A percentile compares a stretch with the other conserved stretches of the same genome.
These are phyloP conservation scores for Teunomyces lycoperdinae DNA, from an alignment of 805 yeast genomes.

Conservation along the genomic window DNA sequence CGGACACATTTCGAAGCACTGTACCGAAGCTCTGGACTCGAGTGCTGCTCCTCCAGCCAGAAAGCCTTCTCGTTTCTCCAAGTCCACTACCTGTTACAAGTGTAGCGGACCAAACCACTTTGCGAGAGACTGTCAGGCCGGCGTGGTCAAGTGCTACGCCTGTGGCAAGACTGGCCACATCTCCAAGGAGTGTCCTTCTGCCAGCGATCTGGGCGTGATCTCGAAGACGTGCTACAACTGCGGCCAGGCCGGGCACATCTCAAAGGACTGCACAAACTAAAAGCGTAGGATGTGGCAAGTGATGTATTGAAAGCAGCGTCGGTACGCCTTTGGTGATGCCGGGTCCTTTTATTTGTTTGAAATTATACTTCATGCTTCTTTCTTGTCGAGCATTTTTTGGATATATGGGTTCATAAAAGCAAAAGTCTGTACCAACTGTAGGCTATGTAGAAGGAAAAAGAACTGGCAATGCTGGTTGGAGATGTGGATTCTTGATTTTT, in stretches of 20 bases:
- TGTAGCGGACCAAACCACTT: conserved; percentile 93
- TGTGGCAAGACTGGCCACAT: conserved; percentile 91
- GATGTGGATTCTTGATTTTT: too few relatives aligned
- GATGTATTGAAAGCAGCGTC: background rate
- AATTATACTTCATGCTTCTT: conserved; percentile 4
- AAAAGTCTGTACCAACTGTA: background rate
- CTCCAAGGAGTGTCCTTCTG: conserved; percentile 73
- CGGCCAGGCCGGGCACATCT: conserved; percentile 81
- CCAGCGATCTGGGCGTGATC: conserved; percentile 41
- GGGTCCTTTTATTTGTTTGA: background rate
- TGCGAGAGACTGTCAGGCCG: conserved; percentile 85
- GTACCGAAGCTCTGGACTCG: conserved; percentile 36
- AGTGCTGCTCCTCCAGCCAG: conserved; percentile 19
- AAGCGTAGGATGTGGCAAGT: background rate
- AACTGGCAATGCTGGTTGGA: too few relatives aligned
- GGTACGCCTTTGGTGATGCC: too few relatives aligned
- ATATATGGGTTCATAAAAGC: background rate
- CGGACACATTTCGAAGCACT: conserved; percentile 82
- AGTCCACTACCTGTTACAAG: conserved; percentile 70
- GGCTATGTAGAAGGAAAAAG: too few relatives aligned
- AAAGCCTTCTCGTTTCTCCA: conserved; percentile 16
- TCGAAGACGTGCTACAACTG: conserved; percentile 70
- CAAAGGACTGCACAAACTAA: conserved; percentile 59
- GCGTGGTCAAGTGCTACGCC: conserved; percentile 77
- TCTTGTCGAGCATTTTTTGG: conserved; percentile 6